Conservation (phyloP, 2,329 filamentous ascomycete species). For the Orbilia quercus region DNA sequence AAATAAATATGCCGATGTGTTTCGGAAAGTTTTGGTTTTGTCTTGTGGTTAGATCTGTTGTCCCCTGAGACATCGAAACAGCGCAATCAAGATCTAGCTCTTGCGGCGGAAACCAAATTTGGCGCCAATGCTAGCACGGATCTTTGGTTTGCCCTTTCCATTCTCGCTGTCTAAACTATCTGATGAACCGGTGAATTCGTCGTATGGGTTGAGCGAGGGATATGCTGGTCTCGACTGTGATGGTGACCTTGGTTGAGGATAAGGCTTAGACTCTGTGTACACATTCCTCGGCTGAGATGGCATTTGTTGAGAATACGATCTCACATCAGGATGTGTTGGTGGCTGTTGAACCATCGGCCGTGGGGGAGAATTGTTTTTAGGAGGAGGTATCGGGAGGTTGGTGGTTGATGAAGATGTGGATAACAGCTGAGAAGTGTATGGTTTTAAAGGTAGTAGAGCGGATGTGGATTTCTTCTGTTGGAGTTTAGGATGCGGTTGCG, state of each 20-base stretch:
- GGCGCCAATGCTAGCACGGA: constrained; percentile 39
- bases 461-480: constrained; percentile 30
- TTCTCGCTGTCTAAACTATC: constrained; percentile 44
- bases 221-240: not conserved
- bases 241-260: not conserved
- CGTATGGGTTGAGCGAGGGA: constrained; percentile 10
- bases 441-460: constrained; percentile 31
- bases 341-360: not conserved
- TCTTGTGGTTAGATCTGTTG: constrained; percentile 1
- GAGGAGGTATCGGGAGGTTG: constrained; percentile 21
- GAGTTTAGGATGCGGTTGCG: constrained; percentile 7
- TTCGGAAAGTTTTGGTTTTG: not conserved
- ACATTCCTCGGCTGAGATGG: not conserved
- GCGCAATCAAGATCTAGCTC: constrained; percentile 1
- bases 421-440: constrained; percentile 40
- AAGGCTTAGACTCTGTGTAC: not conserved
- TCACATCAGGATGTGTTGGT: not conserved
- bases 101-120: constrained; percentile 46
- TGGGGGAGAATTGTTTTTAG: constrained; percentile 12
- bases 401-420: constrained; percentile 19
- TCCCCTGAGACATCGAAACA: not conserved
- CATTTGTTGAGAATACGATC: constrained; percentile 5
- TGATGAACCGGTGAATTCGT: constrained; percentile 49
- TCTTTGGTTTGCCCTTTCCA: constrained; percentile 31
- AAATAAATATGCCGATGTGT: constrained; percentile 20